Evolutionary conservation across 2,329 filamentous ascomycete species (phyloP).

Genomic region (Metarhizium brunneum): DNA sequence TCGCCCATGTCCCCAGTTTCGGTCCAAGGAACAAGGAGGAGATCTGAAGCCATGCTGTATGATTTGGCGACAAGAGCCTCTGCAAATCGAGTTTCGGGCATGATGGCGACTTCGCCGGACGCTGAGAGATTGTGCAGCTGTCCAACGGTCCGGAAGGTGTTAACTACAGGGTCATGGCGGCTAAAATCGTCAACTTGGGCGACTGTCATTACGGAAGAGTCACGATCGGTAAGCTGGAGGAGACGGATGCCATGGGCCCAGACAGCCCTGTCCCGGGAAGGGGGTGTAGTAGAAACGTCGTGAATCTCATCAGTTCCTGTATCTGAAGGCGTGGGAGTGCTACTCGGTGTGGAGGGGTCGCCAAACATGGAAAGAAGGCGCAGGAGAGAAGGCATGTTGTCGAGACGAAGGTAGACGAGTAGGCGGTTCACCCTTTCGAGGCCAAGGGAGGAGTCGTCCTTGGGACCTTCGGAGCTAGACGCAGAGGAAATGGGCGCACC

Average conservation of each 20-base stretch:
- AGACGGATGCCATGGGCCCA: constrained; percentile 80
- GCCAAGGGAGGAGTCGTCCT: not conserved
- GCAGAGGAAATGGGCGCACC: constrained; percentile 10
- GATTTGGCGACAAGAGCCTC: constrained; percentile 66
- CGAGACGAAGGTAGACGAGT: constrained; percentile 73
- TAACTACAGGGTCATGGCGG: constrained; percentile 73
- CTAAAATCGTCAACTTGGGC: constrained; percentile 69
- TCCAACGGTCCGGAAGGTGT: constrained; percentile 83
- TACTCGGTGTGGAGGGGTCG: constrained; percentile 23
- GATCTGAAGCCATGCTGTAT: constrained; percentile 59
- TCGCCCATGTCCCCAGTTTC: constrained; percentile 71
- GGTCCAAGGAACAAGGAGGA: constrained; percentile 83
- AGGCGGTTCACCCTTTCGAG: constrained; percentile 45
- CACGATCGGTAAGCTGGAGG: constrained; percentile 80
- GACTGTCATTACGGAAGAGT: constrained; percentile 91
- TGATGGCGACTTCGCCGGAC: constrained; percentile 70
- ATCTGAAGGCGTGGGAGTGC: not conserved
- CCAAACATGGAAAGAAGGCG: constrained; percentile 74
- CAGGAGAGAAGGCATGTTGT: constrained; percentile 74
- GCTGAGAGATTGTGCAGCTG: constrained; percentile 76
- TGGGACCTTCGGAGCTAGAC: constrained; percentile 6
- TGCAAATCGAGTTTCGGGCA: constrained; percentile 69
- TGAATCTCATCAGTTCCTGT: constrained; percentile 10
- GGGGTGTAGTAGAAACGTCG: not conserved
- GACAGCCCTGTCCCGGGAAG: constrained; percentile 23